Evolutionary conservation across 2,329 filamentous ascomycete genomes (phyloP).

Genomic region (Sclerotinia trifoliorum): DNA sequence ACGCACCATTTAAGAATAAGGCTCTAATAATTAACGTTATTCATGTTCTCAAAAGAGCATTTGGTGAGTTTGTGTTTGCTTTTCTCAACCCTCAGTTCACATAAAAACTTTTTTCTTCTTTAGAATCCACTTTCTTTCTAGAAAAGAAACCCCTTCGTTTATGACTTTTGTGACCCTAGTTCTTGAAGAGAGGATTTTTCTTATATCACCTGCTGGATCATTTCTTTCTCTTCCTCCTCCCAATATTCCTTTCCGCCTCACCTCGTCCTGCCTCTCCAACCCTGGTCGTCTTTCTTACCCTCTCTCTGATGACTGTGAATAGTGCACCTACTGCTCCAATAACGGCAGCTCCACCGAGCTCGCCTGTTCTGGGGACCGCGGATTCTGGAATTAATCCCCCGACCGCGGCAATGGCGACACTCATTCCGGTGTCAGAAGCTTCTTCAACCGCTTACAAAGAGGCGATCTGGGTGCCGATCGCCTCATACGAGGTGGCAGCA

Average conservation of each 20-base stretch:
- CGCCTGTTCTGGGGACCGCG: slow-evolving; percentile 4
- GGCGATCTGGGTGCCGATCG: background rate
- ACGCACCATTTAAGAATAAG: background rate
- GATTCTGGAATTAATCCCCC: background rate
- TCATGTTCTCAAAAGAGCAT: slow-evolving; percentile 5
- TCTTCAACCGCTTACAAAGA: background rate
- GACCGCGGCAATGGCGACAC: background rate
- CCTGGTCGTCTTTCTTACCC: background rate
- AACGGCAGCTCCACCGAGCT: slow-evolving; percentile 13
- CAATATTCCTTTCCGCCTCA: no score
- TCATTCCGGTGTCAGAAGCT: background rate
- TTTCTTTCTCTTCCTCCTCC: background rate
- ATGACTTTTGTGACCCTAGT: background rate
- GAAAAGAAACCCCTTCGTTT: background rate
- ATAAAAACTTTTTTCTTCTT: background rate
- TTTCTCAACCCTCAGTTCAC: background rate
- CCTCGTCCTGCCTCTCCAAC: background rate
- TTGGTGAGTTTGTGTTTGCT: background rate
- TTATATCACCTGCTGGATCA: background rate
- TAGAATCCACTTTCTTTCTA: background rate
- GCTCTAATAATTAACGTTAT: background rate
- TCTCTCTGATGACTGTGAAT: background rate
- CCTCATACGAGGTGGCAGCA: background rate
- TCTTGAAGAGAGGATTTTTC: background rate
- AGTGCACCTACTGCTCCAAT: background rate